These are phyloP conservation scores for Ceratopteris richardii DNA, from an alignment of 75 land plant genomes.

Conservation along the genomic window DNA sequence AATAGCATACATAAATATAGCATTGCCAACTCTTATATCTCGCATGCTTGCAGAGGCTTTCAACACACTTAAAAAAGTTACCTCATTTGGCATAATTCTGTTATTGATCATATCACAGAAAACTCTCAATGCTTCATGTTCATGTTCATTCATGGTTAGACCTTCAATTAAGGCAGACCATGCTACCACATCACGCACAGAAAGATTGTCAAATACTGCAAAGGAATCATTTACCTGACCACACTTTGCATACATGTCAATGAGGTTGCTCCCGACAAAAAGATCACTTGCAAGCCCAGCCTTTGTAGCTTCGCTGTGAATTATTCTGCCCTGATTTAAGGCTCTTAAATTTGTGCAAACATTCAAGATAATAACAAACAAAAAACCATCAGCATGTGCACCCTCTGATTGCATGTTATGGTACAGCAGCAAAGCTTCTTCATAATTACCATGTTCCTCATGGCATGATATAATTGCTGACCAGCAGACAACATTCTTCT, in stretches of 20 bases:
- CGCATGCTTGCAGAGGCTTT: background rate
- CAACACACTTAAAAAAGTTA: slow-evolving; percentile 1
- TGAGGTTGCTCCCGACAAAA: slow-evolving; percentile 24
- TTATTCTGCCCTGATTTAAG: slow-evolving; percentile 6
- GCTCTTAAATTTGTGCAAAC: slow-evolving; percentile 14
- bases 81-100: slow-evolving; percentile 6
- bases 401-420: slow-evolving; percentile 9
- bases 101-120: background rate
- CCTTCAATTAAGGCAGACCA: slow-evolving; percentile 22
- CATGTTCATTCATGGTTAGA: slow-evolving; percentile 2
- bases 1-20: background rate
- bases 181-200: slow-evolving; percentile 16
- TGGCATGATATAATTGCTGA: slow-evolving; percentile 6
- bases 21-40: background rate
- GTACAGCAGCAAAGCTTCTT: slow-evolving; percentile 8
- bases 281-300: slow-evolving; percentile 23
- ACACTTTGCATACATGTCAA: slow-evolving; percentile 10
- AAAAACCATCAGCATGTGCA: slow-evolving; percentile 1
- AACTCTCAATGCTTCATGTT: background rate
- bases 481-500: slow-evolving; percentile 15
- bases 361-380: slow-evolving; percentile 7
- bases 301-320: slow-evolving; percentile 15
- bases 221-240: slow-evolving; percentile 8
- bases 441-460: background rate
- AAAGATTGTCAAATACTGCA: slow-evolving; percentile 22